Base-by-base conservation (phyloP, 2,329 filamentous ascomycete genomes). In the Chalara sp. region DNA sequence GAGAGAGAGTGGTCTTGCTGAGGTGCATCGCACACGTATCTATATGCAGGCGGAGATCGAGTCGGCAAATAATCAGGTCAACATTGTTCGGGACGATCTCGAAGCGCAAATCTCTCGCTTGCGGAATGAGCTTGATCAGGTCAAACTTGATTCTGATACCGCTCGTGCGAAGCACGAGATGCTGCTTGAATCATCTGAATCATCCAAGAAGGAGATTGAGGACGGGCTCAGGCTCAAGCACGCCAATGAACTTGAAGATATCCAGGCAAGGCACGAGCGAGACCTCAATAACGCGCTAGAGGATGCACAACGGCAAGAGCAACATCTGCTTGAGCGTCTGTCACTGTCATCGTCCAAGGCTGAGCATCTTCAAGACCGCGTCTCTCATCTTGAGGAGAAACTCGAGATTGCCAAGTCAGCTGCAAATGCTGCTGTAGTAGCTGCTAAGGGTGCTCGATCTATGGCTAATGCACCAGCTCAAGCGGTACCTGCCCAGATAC, bases 321-420 rank as follows among this genome's bases (percentile, higher is more conserved):
- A 84, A 55, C 86, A 91, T 65, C 79, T 95, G 42, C 78, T 86
- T 45, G 89, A 96, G 63, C 84, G 87, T 30, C 78, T 97, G 50
- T 84, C 81, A 56, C 77, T 97, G 51, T 88, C 89, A 0, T 82
- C 91, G 6, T 88, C 89, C 51, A 95, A 92, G 75, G 81, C 86
- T 4, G 83, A 90, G 60, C 87, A 95, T 65, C 80, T 95, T 28
- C 86, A 95, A 65, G 91, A 96, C 61, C 89, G 88, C 60, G 80
- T 96, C 30, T 70, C 79, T 5, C 87, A 95, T 61, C 76, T 97
- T 1, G 89, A 96, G 66, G 91, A 96, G 67, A 92, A 90, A 68
- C 79, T 99, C 12, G 86, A 95, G 60, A 87, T 97, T 59, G 86
- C 92, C 29, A 91, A 91, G 12, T 80, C 86, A 67, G 89, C 88